A percentile compares a stretch with the other conserved stretches of the same genome.
Evolutionary conservation across 306 rosid genomes (phyloP).

Genomic region (Sophora flavescens): DNA sequence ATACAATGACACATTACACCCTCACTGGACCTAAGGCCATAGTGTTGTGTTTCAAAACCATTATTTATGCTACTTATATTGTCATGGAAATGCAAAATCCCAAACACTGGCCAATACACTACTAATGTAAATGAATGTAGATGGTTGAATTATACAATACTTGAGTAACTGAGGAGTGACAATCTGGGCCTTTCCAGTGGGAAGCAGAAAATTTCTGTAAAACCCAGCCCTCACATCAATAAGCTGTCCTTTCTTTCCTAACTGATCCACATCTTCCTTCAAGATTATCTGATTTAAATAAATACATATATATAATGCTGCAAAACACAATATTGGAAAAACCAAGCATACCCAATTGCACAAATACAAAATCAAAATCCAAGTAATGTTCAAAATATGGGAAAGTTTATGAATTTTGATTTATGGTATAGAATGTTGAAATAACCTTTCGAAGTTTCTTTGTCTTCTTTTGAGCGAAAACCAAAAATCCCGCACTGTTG

Average conservation of each 20-base stretch:
- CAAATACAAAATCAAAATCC: conserved; percentile 6
- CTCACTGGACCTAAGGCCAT: conserved; percentile 1
- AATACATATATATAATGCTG: no score
- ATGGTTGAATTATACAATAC: conserved; percentile 59
- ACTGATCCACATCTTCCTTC: conserved; percentile 76
- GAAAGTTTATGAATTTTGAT: neutral
- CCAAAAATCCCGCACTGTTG: conserved; percentile 43
- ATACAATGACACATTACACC: conserved; percentile 1
- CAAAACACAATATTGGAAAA: conserved; percentile 15
- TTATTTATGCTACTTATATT: neutral
- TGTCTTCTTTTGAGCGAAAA: conserved; percentile 85
- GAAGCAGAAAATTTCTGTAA: conserved; percentile 81
- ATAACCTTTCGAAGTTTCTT: conserved; percentile 81
- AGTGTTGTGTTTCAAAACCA: conserved; percentile 7
- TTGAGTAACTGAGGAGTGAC: conserved; percentile 80
- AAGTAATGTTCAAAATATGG: conserved; percentile 9
- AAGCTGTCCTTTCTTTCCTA: conserved; percentile 85
- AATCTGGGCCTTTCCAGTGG: conserved; percentile 82
- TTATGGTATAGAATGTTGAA: conserved; percentile 13
- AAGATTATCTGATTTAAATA: conserved; percentile 79
- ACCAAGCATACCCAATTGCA: conserved; percentile 27
- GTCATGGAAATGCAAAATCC: conserved; percentile 28
- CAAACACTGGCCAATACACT: conserved; percentile 23
- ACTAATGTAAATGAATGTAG: neutral
- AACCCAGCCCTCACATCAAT: conserved; percentile 81